phyloP scores from a whole-genome alignment of 768 basidiomycete genomes.

The Podaxis sp. region DNA sequence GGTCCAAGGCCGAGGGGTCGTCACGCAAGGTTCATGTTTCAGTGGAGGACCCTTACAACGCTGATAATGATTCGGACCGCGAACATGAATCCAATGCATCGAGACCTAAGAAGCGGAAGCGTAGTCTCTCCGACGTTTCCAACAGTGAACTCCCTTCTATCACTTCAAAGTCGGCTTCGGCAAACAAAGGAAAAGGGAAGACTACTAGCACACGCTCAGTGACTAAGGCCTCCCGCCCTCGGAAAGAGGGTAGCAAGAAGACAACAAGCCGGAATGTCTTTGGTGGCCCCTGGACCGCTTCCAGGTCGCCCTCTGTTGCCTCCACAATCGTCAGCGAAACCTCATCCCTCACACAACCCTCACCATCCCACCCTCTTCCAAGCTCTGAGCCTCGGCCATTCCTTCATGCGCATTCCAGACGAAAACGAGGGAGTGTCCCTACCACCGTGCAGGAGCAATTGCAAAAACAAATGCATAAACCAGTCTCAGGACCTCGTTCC shows the following conservation, averaged over 20 bases:
- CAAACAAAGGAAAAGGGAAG: conserved; percentile 35
- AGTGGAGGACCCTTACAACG: conserved; percentile 10
- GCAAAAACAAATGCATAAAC: conserved; percentile 9
- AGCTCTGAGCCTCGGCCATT: conserved; percentile 16
- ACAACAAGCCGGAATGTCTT: conserved; percentile 38
- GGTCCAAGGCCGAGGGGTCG: background rate
- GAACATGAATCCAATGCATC: conserved; percentile 1
- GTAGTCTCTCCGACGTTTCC: conserved; percentile 7
- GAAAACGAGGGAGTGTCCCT: conserved; percentile 16
- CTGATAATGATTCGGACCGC: conserved; percentile 11
- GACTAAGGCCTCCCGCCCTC: conserved; percentile 9
- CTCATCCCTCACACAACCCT: conserved; percentile 22
- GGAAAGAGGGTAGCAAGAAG: conserved; percentile 20
- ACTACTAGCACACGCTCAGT: conserved; percentile 17
- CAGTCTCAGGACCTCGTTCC: background rate
- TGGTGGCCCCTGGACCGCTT: conserved; percentile 29
- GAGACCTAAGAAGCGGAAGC: conserved; percentile 11
- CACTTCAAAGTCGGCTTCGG: conserved; percentile 23
- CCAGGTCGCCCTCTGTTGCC: conserved; percentile 47
- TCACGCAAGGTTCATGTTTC: conserved; percentile 9
- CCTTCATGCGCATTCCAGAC: conserved; percentile 37
- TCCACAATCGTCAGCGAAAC: conserved; percentile 33
- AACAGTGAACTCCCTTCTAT: conserved; percentile 3
- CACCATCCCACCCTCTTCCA: conserved; percentile 25
- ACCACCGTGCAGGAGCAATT: conserved; percentile 10